Conservation (phyloP, 75 land plant species). For the Cupressus sempervirens region DNA sequence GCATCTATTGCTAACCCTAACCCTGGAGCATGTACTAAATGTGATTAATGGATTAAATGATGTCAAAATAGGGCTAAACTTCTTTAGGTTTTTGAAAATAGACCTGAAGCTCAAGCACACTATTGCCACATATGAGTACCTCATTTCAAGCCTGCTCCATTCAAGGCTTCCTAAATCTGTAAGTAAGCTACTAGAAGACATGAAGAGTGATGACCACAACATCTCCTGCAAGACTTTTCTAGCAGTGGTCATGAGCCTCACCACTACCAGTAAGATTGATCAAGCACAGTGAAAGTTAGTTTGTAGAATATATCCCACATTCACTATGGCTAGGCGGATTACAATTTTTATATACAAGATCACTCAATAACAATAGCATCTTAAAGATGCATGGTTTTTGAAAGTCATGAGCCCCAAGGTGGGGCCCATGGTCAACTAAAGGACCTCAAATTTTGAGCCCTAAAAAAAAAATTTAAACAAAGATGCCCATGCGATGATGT, state of each 20-base stretch:
- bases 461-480: too few species aligned
- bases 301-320: too few species aligned
- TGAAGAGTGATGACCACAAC: conserved; percentile 34
- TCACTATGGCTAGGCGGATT: too few species aligned
- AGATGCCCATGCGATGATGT: too few species aligned
- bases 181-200: conserved; percentile 32
- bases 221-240: conserved; percentile 23
- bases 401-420: too few species aligned
- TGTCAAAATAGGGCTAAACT: conserved; percentile 17
- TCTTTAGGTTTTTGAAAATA: conserved; percentile 29
- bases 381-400: too few species aligned
- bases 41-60: conserved; percentile 19
- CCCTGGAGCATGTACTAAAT: conserved; percentile 20
- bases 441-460: too few species aligned
- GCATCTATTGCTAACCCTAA: conserved; percentile 12
- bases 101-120: conserved; percentile 25
- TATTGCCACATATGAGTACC: conserved; percentile 24
- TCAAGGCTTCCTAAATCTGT: conserved; percentile 34
- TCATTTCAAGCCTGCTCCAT: conserved; percentile 38
- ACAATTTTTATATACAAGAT: too few species aligned
- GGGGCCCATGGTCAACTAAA: too few species aligned
- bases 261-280: conserved; percentile 29
- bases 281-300: too few species aligned
- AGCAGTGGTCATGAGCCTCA: conserved; percentile 26
- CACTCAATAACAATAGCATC: too few species aligned